Conservation (phyloP, 2,329 filamentous ascomycete genomes). For the Alternaria atra region DNA sequence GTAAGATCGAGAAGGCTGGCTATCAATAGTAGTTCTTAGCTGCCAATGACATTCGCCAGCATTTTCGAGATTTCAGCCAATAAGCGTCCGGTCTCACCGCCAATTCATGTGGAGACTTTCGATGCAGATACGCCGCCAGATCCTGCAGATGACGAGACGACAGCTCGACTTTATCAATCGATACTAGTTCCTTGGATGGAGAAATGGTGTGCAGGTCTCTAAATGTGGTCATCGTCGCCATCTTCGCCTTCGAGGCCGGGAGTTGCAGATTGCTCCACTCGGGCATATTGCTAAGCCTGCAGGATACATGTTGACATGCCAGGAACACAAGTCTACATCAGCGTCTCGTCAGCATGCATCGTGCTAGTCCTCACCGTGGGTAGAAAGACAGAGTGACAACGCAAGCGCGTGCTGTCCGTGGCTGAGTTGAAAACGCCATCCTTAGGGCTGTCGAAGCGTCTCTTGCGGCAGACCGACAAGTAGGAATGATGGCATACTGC, state of each 20-base stretch:
- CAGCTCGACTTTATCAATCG: slow-evolving; percentile 14
- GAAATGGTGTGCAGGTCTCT: slow-evolving; percentile 2
- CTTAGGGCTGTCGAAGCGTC: slow-evolving; percentile 19
- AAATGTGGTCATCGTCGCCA: slow-evolving; percentile 5
- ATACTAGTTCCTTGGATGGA: slow-evolving; percentile 4
- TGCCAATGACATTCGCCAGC: slow-evolving; percentile 31
- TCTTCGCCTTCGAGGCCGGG: slow-evolving; percentile 17
- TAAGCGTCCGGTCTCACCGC: slow-evolving; percentile 45
- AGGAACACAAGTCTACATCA: slow-evolving; percentile 16
- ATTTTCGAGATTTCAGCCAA: slow-evolving; percentile 39
- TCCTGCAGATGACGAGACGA: slow-evolving; percentile 37
- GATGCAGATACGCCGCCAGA: slow-evolving; percentile 42
- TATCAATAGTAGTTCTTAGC: slow-evolving; percentile 22
- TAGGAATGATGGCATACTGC: slow-evolving; percentile 22
- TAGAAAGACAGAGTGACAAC: slow-evolving; percentile 21
- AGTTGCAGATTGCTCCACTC: slow-evolving; percentile 22
- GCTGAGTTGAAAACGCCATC: slow-evolving; percentile 27
- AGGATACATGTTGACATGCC: slow-evolving; percentile 19
- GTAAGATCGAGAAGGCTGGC: slow-evolving; percentile 30
- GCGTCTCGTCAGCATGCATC: slow-evolving; percentile 32
- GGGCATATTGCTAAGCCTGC: slow-evolving; percentile 16
- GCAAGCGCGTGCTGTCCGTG: slow-evolving; percentile 32
- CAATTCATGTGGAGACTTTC: slow-evolving; percentile 35
- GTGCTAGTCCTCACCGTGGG: slow-evolving; percentile 30
- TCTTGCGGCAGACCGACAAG: slow-evolving; percentile 16